Percentiles rank a stretch among this genome's conserved stretches.
These are phyloP conservation scores for Exophiala sp. DNA, from an alignment of 2,329 filamentous ascomycete genomes.

Conservation along the genomic window DNA sequence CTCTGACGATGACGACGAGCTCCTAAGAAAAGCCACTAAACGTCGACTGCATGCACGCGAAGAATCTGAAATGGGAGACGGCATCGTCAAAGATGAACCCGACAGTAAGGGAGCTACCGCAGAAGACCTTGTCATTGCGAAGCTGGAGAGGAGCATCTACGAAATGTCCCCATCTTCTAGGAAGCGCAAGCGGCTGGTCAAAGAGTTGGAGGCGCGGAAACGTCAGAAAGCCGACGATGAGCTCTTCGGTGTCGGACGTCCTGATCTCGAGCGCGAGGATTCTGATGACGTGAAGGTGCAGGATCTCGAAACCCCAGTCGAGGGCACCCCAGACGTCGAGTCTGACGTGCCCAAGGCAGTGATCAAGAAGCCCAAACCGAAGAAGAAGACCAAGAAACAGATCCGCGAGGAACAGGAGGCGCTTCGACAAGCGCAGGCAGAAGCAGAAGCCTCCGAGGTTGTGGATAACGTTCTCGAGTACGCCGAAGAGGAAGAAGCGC, in stretches of 20 bases:
- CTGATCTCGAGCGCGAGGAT: slow-evolving; percentile 52
- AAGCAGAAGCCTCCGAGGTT: slow-evolving; percentile 43
- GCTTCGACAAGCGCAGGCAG: slow-evolving; percentile 52
- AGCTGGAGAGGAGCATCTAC: slow-evolving; percentile 34
- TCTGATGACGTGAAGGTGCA: slow-evolving; percentile 42
- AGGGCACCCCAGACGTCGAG: slow-evolving; percentile 32
- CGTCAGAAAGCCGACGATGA: slow-evolving; percentile 82
- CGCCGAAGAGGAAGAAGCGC: slow-evolving; percentile 31
- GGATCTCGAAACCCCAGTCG: slow-evolving; percentile 37
- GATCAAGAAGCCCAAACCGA: slow-evolving; percentile 54
- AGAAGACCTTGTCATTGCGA: slow-evolving; percentile 29
- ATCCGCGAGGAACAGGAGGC: slow-evolving; percentile 65
- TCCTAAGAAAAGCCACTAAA: slow-evolving; percentile 27
- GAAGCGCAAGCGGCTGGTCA: slow-evolving; percentile 72
- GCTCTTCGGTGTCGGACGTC: slow-evolving; percentile 63
- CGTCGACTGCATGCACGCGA: slow-evolving; percentile 26
- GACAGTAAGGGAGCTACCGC: slow-evolving; percentile 23
- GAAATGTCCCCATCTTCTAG: slow-evolving; percentile 54
- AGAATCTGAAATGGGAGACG: slow-evolving; percentile 28
- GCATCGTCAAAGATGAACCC: slow-evolving; percentile 26
- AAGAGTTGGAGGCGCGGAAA: slow-evolving; percentile 68
- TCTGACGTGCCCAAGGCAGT: slow-evolving; percentile 37
- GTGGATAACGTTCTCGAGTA: slow-evolving; percentile 34
- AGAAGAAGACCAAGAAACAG: slow-evolving; percentile 71
- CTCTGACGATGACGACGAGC: slow-evolving; percentile 52